Evolutionary conservation across 139 green algal genomes (phyloP).

Genomic region (Astrephomene gubernaculifera): DNA sequence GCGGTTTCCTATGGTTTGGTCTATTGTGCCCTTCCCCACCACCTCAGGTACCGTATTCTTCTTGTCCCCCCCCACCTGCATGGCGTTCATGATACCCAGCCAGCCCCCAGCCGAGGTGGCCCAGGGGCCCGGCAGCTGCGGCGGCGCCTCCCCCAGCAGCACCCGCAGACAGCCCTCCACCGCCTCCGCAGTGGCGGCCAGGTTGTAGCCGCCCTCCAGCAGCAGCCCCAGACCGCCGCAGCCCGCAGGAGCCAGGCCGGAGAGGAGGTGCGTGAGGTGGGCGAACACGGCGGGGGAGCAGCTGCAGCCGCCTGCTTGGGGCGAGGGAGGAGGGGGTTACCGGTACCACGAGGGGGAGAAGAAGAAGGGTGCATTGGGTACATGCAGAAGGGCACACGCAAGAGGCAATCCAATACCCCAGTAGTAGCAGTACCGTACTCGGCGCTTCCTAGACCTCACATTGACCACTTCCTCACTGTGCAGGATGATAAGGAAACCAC

Average conservation of each 20-base stretch:
- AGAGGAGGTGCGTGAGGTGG: constrained; percentile 75
- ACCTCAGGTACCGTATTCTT: too few relatives aligned
- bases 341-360: too few relatives aligned
- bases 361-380: too few relatives aligned
- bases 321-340: too few relatives aligned
- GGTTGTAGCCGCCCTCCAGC: constrained; percentile 77
- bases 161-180: constrained; percentile 74
- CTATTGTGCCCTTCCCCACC: too few relatives aligned
- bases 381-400: too few relatives aligned
- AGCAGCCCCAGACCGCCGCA: constrained; percentile 60
- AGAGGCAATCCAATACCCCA: too few relatives aligned
- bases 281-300: constrained; percentile 71
- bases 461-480: too few relatives aligned
- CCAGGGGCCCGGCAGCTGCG: constrained; percentile 42
- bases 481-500: too few relatives aligned
- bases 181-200: constrained; percentile 62
- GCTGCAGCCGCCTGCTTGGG: constrained; percentile 45
- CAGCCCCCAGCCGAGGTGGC: constrained; percentile 29
- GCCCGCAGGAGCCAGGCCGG: constrained; percentile 59
- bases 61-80: constrained; percentile 9
- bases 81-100: constrained; percentile 53
- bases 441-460: too few relatives aligned
- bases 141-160: constrained; percentile 70
- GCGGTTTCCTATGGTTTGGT: too few relatives aligned
- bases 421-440: too few relatives aligned